Percentiles rank a stretch among this genome's conserved stretches.
Conservation (phyloP, 139 green algal species). For the Tetradesmus obliquus region DNA sequence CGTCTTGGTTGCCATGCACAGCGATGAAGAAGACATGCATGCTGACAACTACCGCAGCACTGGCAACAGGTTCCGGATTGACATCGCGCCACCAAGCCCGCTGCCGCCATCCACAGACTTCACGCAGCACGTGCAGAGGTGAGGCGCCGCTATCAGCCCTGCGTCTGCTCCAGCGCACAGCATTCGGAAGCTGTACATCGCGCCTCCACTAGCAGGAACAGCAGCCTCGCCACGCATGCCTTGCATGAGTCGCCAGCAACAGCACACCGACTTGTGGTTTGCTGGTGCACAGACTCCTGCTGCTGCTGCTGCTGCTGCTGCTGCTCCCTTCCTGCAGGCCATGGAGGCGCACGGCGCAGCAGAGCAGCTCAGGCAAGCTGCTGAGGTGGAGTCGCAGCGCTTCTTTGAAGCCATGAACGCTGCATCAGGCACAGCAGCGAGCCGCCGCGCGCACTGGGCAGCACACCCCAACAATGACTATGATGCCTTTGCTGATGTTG, state of each 20-base stretch:
- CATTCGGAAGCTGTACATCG: too few species aligned
- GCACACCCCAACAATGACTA: not conserved
- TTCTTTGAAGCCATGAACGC: not conserved
- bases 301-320: too few species aligned
- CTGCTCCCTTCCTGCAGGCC: conserved; percentile 9
- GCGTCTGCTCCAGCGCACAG: too few species aligned
- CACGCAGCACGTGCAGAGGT: not conserved
- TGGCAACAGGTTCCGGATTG: not conserved
- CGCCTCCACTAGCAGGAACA: too few species aligned
- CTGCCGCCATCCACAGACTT: not conserved
- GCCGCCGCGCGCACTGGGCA: not conserved
- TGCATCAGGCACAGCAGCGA: not conserved
- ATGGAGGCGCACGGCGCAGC: conserved; percentile 17
- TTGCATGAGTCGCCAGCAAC: not conserved
- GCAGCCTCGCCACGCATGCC: not conserved
- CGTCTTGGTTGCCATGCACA: not conserved
- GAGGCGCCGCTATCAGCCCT: too few species aligned
- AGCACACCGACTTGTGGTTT: not conserved
- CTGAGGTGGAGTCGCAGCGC: not conserved
- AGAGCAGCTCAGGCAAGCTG: not conserved
- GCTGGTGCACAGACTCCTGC: not conserved
- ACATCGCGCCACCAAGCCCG: not conserved
- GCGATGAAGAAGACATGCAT: not conserved
- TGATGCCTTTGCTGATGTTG: not conserved
- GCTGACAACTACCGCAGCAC: not conserved